Conservation (phyloP, 2,329 filamentous ascomycete species). For the Pseudopithomyces maydicus region DNA sequence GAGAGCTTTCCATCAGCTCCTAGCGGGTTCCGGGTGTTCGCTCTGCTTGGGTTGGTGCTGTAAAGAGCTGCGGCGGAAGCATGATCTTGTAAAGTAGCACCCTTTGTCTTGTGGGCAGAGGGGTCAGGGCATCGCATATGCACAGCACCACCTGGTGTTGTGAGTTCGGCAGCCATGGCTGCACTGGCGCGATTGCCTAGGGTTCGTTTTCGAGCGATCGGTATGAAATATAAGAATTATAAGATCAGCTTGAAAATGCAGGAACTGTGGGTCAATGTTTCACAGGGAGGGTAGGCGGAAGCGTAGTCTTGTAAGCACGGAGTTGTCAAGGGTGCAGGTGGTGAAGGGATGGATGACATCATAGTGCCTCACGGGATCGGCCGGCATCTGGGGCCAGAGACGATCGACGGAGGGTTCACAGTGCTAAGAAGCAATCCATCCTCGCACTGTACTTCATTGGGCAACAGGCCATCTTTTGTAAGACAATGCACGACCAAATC, state of each 20-base stretch:
- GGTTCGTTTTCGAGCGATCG: neutral
- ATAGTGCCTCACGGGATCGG: slow-evolving; percentile 19
- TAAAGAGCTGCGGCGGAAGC: slow-evolving; percentile 68
- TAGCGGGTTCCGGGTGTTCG: slow-evolving; percentile 45
- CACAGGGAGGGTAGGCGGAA: slow-evolving; percentile 5
- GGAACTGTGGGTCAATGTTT: neutral
- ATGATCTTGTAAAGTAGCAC: slow-evolving; percentile 49
- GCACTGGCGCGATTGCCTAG: slow-evolving; percentile 8
- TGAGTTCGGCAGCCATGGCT: slow-evolving; percentile 34
- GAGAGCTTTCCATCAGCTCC: slow-evolving; percentile 62
- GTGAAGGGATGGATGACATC: slow-evolving; percentile 34
- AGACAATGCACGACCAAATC: slow-evolving; percentile 3
- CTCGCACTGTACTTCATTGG: slow-evolving; percentile 9
- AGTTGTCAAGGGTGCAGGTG: slow-evolving; percentile 33
- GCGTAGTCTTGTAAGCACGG: slow-evolving; percentile 8
- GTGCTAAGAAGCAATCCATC: slow-evolving; percentile 9
- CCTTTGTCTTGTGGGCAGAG: slow-evolving; percentile 45
- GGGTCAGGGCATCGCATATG: slow-evolving; percentile 50
- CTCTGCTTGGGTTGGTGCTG: slow-evolving; percentile 50
- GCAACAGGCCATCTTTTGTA: neutral
- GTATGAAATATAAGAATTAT: neutral
- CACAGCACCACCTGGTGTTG: slow-evolving; percentile 4
- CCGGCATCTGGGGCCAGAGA: neutral
- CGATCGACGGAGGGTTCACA: slow-evolving; percentile 17
- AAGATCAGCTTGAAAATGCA: neutral